These are phyloP conservation scores for Scenedesmus sp. DNA, from an alignment of 163 green algal species.

Conservation along the genomic window DNA sequence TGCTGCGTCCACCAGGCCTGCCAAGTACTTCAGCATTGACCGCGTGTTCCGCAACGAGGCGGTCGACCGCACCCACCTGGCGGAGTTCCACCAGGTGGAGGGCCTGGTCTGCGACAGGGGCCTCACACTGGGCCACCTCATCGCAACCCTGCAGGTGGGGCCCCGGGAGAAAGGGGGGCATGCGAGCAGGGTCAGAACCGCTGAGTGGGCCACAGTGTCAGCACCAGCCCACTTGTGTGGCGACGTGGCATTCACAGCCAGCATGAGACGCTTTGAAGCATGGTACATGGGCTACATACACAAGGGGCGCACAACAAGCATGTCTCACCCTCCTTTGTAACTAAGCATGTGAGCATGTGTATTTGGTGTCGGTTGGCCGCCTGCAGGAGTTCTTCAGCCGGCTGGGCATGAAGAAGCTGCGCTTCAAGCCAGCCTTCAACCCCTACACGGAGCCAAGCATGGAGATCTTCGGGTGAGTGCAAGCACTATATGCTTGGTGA, in stretches of 20 bases:
- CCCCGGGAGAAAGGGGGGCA: too few species aligned
- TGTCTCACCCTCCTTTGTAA: not conserved
- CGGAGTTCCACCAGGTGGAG: constrained; percentile 97
- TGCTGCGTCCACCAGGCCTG: constrained; percentile 79
- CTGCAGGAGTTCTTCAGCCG: constrained; percentile 96
- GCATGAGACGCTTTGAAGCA: too few species aligned
- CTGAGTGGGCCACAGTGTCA: not conserved
- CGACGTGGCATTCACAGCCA: not conserved
- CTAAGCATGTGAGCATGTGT: too few species aligned
- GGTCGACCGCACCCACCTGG: constrained; percentile 98
- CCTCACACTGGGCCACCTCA: constrained; percentile 95
- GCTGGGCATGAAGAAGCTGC: constrained; percentile 93
- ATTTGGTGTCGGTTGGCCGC: not conserved
- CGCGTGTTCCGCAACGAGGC: constrained; percentile 97
- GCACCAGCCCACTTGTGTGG: too few species aligned
- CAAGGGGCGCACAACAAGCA: too few species aligned
- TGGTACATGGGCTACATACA: too few species aligned
- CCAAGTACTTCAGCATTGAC: constrained; percentile 99
- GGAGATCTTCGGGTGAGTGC: constrained; percentile 96
- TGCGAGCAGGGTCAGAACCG: too few species aligned
- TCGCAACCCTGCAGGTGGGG: constrained; percentile 79
- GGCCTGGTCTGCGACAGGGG: constrained; percentile 94
- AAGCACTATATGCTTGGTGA: not conserved
- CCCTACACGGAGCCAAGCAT: constrained; percentile 99
- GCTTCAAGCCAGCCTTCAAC: constrained; percentile 99